phyloP scores from a whole-genome alignment of 805 yeast species.

The Candida silvatica region DNA sequence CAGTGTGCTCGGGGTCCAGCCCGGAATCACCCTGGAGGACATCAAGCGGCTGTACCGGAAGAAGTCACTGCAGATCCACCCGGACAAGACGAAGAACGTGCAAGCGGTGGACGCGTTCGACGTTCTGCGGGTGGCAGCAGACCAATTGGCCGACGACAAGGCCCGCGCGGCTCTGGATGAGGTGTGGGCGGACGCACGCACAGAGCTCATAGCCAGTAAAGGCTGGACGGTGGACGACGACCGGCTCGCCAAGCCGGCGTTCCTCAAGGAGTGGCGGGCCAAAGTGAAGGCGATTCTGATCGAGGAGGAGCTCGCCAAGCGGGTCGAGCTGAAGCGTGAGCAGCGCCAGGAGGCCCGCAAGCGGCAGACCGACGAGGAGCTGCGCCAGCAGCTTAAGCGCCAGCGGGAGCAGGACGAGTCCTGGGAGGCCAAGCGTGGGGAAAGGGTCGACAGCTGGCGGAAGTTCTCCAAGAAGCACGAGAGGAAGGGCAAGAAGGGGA shows the following conservation, averaged over 20 bases:
- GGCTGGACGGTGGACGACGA: constrained; percentile 30
- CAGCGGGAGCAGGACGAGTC: constrained; percentile 29
- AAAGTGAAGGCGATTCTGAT: constrained; percentile 34
- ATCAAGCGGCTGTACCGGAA: constrained; percentile 43
- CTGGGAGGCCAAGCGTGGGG: constrained; percentile 58
- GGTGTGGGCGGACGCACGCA: constrained; percentile 36
- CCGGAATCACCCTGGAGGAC: constrained; percentile 29
- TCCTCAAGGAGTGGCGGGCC: constrained; percentile 31
- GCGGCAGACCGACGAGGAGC: constrained; percentile 25
- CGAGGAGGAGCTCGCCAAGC: constrained; percentile 35
- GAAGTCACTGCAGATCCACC: constrained; percentile 59
- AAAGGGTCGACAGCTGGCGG: constrained; percentile 55
- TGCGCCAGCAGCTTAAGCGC: constrained; percentile 20
- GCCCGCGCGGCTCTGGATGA: constrained; percentile 33
- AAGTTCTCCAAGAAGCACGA: constrained; percentile 36
- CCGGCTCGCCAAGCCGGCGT: constrained; percentile 25
- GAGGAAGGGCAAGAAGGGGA: constrained; percentile 31
- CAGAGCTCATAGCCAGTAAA: constrained; percentile 26
- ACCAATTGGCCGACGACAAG: constrained; percentile 28
- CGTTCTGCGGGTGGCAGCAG: constrained; percentile 45
- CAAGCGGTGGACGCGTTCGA: constrained; percentile 63
- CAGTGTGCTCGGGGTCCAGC: constrained; percentile 39
- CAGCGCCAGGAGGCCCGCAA: constrained; percentile 32
- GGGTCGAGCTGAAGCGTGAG: constrained; percentile 33
- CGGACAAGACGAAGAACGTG: constrained; percentile 50